These are phyloP conservation scores for Cladosporium cucumerinum DNA, from an alignment of 2,329 filamentous ascomycete species.

Conservation along the genomic window DNA sequence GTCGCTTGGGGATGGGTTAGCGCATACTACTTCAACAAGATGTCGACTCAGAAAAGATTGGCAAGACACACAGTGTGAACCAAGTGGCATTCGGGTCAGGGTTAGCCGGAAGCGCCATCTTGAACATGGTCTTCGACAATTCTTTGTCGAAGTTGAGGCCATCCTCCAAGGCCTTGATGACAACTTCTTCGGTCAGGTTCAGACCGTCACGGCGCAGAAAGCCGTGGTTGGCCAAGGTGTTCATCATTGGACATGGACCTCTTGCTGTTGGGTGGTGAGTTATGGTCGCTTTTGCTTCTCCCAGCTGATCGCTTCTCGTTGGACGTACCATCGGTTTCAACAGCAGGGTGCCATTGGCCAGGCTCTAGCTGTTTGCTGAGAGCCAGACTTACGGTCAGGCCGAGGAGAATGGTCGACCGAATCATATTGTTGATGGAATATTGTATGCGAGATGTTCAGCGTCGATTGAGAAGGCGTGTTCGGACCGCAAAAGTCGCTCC, in stretches of 20 bases:
- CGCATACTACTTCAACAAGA: not conserved
- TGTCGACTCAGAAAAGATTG: not conserved
- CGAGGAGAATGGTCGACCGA: not conserved
- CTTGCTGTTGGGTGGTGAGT: not conserved
- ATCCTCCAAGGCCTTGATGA: slow-evolving; percentile 20
- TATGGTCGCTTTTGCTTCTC: not conserved
- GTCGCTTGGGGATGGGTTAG: not conserved
- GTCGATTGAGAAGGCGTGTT: too few relatives aligned
- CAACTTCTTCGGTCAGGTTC: slow-evolving; percentile 21
- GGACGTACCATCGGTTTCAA: slow-evolving; percentile 1
- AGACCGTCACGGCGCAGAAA: slow-evolving; percentile 24
- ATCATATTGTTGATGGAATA: not conserved
- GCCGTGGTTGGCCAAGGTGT: slow-evolving; percentile 23
- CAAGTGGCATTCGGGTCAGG: slow-evolving; percentile 24
- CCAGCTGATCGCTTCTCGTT: not conserved
- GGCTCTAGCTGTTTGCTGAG: not conserved
- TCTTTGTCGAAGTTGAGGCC: slow-evolving; percentile 23
- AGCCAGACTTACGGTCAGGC: not conserved
- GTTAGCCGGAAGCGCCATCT: slow-evolving; percentile 23
- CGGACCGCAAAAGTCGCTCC: not conserved
- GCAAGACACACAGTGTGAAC: slow-evolving; percentile 19
- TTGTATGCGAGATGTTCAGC: not conserved
- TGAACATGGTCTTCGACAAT: slow-evolving; percentile 21
- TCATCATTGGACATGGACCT: slow-evolving; percentile 17
- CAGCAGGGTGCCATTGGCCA: slow-evolving; percentile 13